Base-by-base conservation (phyloP, 2,329 filamentous ascomycete species). In the Colletotrichum lupini region DNA sequence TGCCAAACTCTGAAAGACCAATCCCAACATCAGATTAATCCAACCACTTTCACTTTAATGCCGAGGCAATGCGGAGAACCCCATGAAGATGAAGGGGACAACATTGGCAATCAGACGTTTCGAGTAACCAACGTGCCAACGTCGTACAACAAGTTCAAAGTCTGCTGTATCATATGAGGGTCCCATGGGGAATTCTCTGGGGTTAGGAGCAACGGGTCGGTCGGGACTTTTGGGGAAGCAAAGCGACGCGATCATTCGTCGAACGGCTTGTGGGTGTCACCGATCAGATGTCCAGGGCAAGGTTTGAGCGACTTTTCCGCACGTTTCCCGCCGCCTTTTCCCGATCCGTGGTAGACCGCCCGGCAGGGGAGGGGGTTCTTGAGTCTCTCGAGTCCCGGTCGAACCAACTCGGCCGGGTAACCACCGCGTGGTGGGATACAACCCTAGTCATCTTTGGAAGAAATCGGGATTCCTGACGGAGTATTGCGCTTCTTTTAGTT, bases 161-260 rank as follows among this genome's bases (percentile, higher is more conserved):
- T 49, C 42, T 49, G 42, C 19, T 46, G 28, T n/a, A 37, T 28
- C n/a, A 24, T 37, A 24, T 14, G 56, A 66, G 67, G 67, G 67
- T 52, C 70, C 70, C 67, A 71, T 73, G 70, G 70, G 70, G 70
- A 73, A 70, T 52, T 66, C 60, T 61, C 60, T 49, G 42, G 35
- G 28, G 12, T 49, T 61, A 46, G 60, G 42, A 61, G 49, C 67
- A 56, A 70, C 49, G 67, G 67, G 60, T 61, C 67, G 70, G 70
- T 73, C 70, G 60, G 70, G 70, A 73, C 67, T 57, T 73, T 70
- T 57, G 70, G 70, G 70, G 70, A 30, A 66, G 56, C 66, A 57
- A 61, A 35, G 46, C 65, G 67, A 56, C 22, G 32, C 67, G 24
- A 32, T 70, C 55, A 70, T 73, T 73, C 67, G 70, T 70, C 70